Base-by-base conservation (phyloP, 306 rosid species). In the Begonia fuchsioides region DNA sequence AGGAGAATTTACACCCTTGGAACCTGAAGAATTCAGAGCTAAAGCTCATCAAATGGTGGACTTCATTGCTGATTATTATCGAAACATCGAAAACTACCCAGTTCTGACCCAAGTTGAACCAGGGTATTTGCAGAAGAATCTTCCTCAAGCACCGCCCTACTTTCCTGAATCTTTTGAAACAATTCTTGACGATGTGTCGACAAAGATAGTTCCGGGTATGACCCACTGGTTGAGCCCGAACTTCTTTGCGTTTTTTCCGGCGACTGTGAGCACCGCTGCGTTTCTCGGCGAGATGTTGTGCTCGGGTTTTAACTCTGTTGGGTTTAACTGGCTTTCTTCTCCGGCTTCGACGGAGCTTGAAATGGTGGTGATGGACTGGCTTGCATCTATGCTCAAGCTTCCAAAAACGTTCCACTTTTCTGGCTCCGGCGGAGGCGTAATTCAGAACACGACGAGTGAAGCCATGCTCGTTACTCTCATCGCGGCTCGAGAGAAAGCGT, bases 311-410 rank as follows among this genome's bases (percentile, higher is more conserved):
- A 61, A 60, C 49, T 66, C 61, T 4, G 61, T 56, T 1, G 77
- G 75, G 1, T 64, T 71, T 62, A 76, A 48, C 15, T 76, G 77
- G 72, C 11, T 71, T 15, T 45, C 82, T 26, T 76, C 75, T 0
- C 82, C 77, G 0, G 82, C 69, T 0, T 72, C 67, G 3, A 76
- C 75, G 9, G 78, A 76, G 45, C 70, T 76, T 0, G 82, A 71
- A 57, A 41, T 39, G 32, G 17, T 67, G 1, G 75, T 71, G 32
- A 39, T 67, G 71, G 75, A 75, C 53, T 75, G 81, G 77, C 54
- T 67, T 39, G 81, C 69, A 8, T 13, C 63, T 13, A 60, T 64
- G 60, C 72, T 75, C 10, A 13, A 54, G 3, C 75, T 75, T 3
- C 77, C 82, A 0, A 51, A 51, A 64, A n/a, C 39, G 61, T 0